Base-by-base conservation (phyloP, 192 early-diverging fungal species). In the Hyaloraphidium curvatum region DNA sequence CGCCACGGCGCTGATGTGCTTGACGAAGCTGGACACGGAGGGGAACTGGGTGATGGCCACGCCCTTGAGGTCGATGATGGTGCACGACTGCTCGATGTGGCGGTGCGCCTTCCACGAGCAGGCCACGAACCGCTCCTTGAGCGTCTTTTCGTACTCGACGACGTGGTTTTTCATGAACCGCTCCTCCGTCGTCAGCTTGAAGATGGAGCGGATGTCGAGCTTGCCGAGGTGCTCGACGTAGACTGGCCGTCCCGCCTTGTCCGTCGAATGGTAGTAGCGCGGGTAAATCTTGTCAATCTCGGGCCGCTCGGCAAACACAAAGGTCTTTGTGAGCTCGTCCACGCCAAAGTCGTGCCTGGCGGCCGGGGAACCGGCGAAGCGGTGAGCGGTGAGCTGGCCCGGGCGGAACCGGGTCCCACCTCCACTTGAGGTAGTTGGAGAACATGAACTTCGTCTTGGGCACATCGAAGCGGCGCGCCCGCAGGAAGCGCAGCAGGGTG, bases 41-140 rank as follows among this genome's bases (percentile, higher is more conserved):
- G 75, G 54, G 78, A 86, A 86, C 39, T 75, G 72, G 39, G 72
- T 67, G 41, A 86, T 75, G 35, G 80, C 79, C 25, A 94, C 83
- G 31, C 83, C 84, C 31, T 87, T 82, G 61, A 91, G 75, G 62
- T 97, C 93, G 56, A 97, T 77, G 55, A 97, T 86, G 25, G 87
- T 86, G 14, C 81, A 81, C 61, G 83, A 79, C 62, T 84, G 78
- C 56, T 88, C 83, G 43, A 97, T 75, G 41, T 79, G 62, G 3
- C 71, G 75, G 54, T 51, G 31, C 7, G 50, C 14, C 35, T 77
- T 72, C 50, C 72, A 65, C 29, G 80, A 76, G 58, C 89, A 92
- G 52, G 87, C 86, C 16, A 75, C 75, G 56, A 94, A 60, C 40
- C 83, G 68, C 58, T 85, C 57, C 72, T 66, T 13, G 67, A 77